phyloP scores from a whole-genome alignment of 352 stramenopile genomes.

The Pythium angustatum region DNA sequence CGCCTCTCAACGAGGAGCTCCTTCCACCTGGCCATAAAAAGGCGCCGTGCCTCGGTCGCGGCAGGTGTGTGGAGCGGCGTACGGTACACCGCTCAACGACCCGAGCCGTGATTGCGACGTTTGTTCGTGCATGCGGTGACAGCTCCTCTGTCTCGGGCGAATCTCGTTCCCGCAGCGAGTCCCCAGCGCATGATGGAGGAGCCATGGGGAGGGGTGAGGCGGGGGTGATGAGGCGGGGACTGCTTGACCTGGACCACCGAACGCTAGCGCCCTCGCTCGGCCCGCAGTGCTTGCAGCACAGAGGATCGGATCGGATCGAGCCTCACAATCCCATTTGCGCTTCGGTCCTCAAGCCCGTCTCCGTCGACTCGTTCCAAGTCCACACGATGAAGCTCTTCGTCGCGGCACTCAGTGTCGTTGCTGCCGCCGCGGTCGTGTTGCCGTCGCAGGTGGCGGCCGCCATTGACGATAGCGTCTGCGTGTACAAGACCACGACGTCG shows the following conservation, averaged over 20 bases:
- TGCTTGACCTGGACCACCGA: neutral
- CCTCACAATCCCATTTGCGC: neutral
- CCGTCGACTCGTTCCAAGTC: neutral
- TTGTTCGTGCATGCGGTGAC: neutral
- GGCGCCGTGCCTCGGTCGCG: neutral
- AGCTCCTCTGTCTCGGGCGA: neutral
- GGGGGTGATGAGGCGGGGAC: neutral
- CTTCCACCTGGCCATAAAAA: neutral
- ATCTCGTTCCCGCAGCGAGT: too few species aligned
- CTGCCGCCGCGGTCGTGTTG: neutral
- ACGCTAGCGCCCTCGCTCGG: neutral
- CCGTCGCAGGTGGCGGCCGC: neutral
- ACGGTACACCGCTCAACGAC: neutral
- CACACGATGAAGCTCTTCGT: conserved; percentile 9
- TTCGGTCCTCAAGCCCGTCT: neutral
- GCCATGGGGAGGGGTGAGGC: too few species aligned
- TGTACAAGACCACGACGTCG: conserved; percentile 13
- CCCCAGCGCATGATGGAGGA: too few species aligned
- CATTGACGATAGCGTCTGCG: conserved; percentile 16
- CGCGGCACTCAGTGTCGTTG: neutral
- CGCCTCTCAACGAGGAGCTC: neutral
- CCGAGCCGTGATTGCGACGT: neutral
- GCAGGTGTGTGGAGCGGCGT: neutral
- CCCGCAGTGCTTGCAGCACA: too few species aligned
- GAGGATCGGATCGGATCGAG: too few species aligned